Percentiles rank a stretch among this genome's conserved stretches.
These are phyloP conservation scores for Lablab purpureus DNA, from an alignment of 306 rosid genomes.

Conservation along the genomic window DNA sequence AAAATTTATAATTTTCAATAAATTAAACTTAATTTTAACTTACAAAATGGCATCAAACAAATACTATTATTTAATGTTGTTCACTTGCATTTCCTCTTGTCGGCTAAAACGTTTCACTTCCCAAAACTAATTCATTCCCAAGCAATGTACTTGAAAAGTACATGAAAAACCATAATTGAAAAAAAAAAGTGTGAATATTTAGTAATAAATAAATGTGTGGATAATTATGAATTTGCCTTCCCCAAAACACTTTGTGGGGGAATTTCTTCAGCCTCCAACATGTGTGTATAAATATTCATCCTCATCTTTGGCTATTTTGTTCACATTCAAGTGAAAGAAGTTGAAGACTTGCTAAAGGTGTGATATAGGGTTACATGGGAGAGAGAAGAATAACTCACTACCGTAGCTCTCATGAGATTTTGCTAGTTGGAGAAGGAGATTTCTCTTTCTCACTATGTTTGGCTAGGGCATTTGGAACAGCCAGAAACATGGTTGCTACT, in stretches of 20 bases:
- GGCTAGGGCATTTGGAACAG: slow-evolving; percentile 50
- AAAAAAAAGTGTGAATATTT: neutral
- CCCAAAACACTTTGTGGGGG: neutral
- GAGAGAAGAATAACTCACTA: slow-evolving; percentile 44
- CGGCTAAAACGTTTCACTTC: neutral
- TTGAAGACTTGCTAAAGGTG: neutral
- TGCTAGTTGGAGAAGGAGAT: slow-evolving; percentile 60
- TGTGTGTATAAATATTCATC: slow-evolving; percentile 22
- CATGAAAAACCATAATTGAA: neutral
- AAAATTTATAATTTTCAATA: too few relatives aligned
- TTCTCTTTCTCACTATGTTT: slow-evolving; percentile 56
- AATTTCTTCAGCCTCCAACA: neutral
- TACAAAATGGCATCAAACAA: too few relatives aligned
- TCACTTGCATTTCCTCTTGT: too few relatives aligned
- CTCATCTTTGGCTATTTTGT: neutral
- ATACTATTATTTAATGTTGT: too few relatives aligned
- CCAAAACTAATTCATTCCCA: neutral
- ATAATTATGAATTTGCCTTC: neutral
- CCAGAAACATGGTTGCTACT: slow-evolving; percentile 49
- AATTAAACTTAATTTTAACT: too few relatives aligned
- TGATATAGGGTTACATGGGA: neutral
- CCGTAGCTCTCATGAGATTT: slow-evolving; percentile 42
- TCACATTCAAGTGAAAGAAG: neutral
- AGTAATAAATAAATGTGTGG: neutral
- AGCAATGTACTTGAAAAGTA: too few relatives aligned